Base-by-base conservation (phyloP, 768 basidiomycete genomes). In the Rhizopogon vesiculosus region DNA sequence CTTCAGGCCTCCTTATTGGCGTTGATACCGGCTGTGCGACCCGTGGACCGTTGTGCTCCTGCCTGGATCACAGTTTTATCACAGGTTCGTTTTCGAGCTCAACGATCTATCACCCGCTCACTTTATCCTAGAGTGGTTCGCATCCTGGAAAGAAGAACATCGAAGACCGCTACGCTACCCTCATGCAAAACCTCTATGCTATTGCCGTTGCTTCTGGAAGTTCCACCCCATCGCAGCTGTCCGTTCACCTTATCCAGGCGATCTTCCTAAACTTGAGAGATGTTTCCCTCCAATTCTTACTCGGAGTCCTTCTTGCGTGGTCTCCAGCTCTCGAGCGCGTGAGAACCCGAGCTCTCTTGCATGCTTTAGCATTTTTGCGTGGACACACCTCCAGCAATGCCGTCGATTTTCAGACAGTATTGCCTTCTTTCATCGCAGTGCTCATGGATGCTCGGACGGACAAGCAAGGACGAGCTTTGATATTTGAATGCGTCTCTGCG, bases 341-440 rank as follows among this genome's bases (percentile, higher is more conserved):
- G 56, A 77, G 71, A 55, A 70, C 78, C 2, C 76, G 84, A 1
- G 85, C 93, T 0, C 73, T 98, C 8, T 73, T 79, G 5, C 93
- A 98, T 65, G 84, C 85, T 18, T 75, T 80, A 2, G 91, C 93
- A 0, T 95, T 95, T 69, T 68, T 98, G 12, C 78, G 84, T 45
- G 91, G 94, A 0, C 85, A 92, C 68, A 64, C 74, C 2, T 73
- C 79, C 45, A 71, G 77, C 42, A 75, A 77, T 39, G 74, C 77
- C 13, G 68, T 86, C 4, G 93, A 96, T 68, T 91, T 95, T 69
- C 89, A 94, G 68, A 85, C 83, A 0, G 78, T 94, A 6, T 64
- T 93, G 10, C 89, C 91, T 1, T 76, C 84, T 3, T 66, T 93
- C 9, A 72, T 93, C 1, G 78, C 87, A 19, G 78, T 83, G 9